phyloP scores from a whole-genome alignment of 257 asterid species.

The Haberlea rhodopensis region DNA sequence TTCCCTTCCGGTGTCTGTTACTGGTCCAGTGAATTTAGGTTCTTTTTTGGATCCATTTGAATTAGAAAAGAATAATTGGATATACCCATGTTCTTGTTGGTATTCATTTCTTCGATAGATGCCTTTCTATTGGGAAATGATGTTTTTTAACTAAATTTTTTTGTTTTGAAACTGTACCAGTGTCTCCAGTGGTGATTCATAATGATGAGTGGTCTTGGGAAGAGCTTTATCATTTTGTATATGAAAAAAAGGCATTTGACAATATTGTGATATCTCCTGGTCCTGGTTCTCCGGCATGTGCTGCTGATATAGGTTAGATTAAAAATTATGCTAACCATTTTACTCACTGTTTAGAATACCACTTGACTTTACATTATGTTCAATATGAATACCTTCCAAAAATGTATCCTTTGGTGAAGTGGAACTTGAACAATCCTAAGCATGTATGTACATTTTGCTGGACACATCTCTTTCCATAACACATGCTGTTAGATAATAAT shows the following conservation, averaged over 20 bases:
- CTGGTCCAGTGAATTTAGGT: neutral
- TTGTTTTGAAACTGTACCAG: conserved; percentile 44
- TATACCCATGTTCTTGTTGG: neutral
- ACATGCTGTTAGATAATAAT: neutral
- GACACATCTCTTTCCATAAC: neutral
- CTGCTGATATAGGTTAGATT: conserved; percentile 77
- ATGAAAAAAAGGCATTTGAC: conserved; percentile 80
- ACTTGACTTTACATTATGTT: neutral
- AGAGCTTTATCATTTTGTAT: conserved; percentile 59
- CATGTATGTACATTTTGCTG: neutral
- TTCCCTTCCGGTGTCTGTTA: neutral
- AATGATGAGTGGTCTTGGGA: conserved; percentile 99
- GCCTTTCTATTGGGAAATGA: neutral
- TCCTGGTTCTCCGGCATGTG: conserved; percentile 93
- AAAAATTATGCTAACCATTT: neutral
- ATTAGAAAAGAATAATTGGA: neutral
- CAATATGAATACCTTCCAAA: conserved; percentile 6
- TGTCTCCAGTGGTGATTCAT: conserved; percentile 87
- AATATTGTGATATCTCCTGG: conserved; percentile 98
- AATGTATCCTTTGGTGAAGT: neutral
- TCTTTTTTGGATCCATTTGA: neutral
- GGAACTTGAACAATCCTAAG: conserved; percentile 1
- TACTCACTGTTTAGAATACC: conserved; percentile 1
- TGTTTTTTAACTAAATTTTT: conserved; percentile 13
- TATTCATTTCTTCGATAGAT: neutral